Conservation (phyloP, 2,329 filamentous ascomycete species). For the Hypoxylon sp. region DNA sequence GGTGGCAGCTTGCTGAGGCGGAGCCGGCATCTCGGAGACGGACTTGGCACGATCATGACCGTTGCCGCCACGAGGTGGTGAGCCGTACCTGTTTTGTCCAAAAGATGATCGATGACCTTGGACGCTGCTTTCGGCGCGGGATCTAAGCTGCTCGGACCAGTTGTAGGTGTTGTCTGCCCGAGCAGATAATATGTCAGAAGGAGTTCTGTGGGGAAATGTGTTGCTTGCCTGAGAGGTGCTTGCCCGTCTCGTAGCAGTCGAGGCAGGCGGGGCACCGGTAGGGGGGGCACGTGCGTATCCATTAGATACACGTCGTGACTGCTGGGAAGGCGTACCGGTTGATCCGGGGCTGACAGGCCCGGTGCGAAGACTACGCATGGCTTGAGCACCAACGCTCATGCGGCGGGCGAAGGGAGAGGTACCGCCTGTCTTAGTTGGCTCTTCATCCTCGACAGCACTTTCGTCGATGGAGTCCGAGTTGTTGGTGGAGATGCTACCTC, state of each 20-base stretch:
- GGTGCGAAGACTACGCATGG: conserved; percentile 73
- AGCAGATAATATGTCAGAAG: conserved; percentile 71
- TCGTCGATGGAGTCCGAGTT: conserved; percentile 73
- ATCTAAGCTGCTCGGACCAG: conserved; percentile 95
- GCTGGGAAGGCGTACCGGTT: conserved; percentile 66
- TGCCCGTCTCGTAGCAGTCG: conserved; percentile 46
- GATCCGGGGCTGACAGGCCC: conserved; percentile 66
- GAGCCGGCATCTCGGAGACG: conserved; percentile 69
- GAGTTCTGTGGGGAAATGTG: conserved; percentile 63
- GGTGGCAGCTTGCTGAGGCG: conserved; percentile 60
- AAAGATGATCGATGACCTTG: conserved; percentile 65
- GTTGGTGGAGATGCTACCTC: conserved; percentile 75
- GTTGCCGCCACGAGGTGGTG: conserved; percentile 53
- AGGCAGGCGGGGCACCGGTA: conserved; percentile 50
- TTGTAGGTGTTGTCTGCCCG: conserved; percentile 92
- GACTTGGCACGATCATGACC: conserved; percentile 75
- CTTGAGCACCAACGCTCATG: conserved; percentile 88
- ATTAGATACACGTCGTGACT: conserved; percentile 40
- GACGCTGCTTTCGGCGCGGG: conserved; percentile 84
- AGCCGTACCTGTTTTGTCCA: conserved; percentile 54
- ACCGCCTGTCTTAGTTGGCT: conserved; percentile 67
- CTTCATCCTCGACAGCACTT: conserved; percentile 75
- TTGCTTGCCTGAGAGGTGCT: conserved; percentile 65
- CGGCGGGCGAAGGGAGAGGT: conserved; percentile 81
- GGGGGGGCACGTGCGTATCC: conserved; percentile 43